These are phyloP conservation scores for Phylloporus sp. DNA, from an alignment of 768 basidiomycete genomes.

Conservation along the genomic window DNA sequence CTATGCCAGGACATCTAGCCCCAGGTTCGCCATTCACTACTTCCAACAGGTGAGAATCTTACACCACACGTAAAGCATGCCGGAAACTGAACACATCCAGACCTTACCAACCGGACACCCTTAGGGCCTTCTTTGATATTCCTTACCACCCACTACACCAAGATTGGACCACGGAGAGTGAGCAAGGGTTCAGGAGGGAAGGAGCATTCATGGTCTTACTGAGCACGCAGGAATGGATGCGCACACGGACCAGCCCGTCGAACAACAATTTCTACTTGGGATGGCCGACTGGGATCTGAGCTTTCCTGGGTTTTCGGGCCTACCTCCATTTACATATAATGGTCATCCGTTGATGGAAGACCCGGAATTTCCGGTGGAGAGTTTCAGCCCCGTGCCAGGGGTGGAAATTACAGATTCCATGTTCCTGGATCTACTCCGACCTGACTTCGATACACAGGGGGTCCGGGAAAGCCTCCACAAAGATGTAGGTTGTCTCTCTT, in stretches of 20 bases:
- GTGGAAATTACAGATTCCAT: too few species aligned
- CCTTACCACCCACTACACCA: background rate
- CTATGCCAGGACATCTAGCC: background rate
- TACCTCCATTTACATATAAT: background rate
- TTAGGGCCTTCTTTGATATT: background rate
- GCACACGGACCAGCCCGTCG: background rate
- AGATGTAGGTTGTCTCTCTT: constrained; percentile 1
- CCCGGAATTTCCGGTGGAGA: background rate
- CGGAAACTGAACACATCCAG: background rate
- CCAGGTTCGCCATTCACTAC: background rate
- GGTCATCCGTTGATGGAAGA: background rate
- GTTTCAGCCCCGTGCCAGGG: too few species aligned
- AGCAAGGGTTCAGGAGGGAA: background rate
- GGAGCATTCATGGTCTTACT: background rate
- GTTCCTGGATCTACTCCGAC: background rate
- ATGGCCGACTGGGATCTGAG: too few species aligned
- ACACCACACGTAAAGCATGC: background rate
- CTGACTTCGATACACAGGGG: background rate
- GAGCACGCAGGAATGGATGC: background rate
- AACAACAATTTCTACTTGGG: background rate
- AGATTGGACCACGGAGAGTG: background rate
- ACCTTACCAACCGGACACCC: background rate
- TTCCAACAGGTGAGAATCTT: background rate
- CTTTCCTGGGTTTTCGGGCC: background rate
- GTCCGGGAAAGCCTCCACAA: background rate